phyloP scores from a whole-genome alignment of 225 moss, liverwort and hornwort genomes.

The Takakia lepidozioides region DNA sequence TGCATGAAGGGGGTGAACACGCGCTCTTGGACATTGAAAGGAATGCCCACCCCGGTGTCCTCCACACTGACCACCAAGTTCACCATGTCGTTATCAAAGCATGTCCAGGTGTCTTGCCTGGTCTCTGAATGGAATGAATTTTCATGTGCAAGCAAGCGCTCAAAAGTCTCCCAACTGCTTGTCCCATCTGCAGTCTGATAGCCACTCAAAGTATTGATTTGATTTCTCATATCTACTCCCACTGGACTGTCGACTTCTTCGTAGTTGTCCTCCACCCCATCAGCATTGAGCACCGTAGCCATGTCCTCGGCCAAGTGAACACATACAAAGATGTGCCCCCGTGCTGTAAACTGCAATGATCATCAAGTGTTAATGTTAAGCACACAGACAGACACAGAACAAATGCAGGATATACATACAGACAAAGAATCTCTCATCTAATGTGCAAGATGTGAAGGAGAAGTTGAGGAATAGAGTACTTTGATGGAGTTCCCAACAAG shows the following conservation, averaged over 20 bases:
- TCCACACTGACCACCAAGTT: conserved; percentile 59
- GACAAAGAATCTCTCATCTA: background rate
- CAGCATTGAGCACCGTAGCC: conserved; percentile 47
- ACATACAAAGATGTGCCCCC: conserved; percentile 63
- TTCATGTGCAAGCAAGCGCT: conserved; percentile 44
- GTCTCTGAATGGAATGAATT: conserved; percentile 20
- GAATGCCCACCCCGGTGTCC: conserved; percentile 69
- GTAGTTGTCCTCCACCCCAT: conserved; percentile 31
- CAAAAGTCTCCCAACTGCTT: conserved; percentile 62
- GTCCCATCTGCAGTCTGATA: conserved; percentile 50
- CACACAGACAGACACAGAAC: no score
- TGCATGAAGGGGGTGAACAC: conserved; percentile 69
- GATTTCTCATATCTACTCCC: conserved; percentile 27
- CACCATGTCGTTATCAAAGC: conserved; percentile 47
- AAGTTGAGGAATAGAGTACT: conserved; percentile 19
- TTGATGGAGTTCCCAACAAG: conserved; percentile 67
- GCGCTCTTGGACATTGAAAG: conserved; percentile 51
- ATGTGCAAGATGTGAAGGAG: no score
- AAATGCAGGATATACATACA: no score
- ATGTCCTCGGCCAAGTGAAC: conserved; percentile 57
- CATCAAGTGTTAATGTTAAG: conserved; percentile 12
- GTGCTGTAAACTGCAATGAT: conserved; percentile 46
- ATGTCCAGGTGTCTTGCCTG: conserved; percentile 34
- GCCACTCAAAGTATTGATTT: conserved; percentile 53
- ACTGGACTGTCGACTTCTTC: conserved; percentile 45